These are phyloP conservation scores for Gossypium arboreum DNA, from an alignment of 345 rosid species.

Conservation along the genomic window DNA sequence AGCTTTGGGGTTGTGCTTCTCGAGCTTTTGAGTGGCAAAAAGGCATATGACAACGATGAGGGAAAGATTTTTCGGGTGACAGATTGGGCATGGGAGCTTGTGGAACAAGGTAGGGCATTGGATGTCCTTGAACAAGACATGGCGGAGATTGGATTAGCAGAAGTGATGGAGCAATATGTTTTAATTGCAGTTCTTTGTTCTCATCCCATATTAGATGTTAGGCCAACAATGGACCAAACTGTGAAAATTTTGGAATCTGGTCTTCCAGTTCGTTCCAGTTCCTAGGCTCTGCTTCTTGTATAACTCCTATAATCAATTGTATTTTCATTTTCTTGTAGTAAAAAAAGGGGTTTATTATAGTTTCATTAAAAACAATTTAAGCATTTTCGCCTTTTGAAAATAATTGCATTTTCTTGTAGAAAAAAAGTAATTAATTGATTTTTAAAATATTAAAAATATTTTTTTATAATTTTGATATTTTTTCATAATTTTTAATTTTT, in stretches of 20 bases:
- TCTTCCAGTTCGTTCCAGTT: neutral
- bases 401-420: no score
- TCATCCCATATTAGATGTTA: constrained; percentile 32
- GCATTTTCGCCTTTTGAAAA: no score
- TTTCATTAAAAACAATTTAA: no score
- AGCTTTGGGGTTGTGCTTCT: constrained; percentile 42
- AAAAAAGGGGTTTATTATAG: no score
- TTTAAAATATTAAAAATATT: no score
- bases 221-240: constrained; percentile 42
- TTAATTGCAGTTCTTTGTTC: constrained; percentile 30
- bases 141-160: constrained; percentile 18
- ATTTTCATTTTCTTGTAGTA: neutral
- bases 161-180: constrained; percentile 35
- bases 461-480: no score
- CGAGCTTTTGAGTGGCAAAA: constrained; percentile 43
- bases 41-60: constrained; percentile 25
- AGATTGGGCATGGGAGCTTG: constrained; percentile 40
- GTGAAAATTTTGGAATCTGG: constrained; percentile 31
- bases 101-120: constrained; percentile 29
- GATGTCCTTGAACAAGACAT: constrained; percentile 32
- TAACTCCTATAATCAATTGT: neutral
- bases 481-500: no score
- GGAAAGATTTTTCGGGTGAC: constrained; percentile 26
- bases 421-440: no score
- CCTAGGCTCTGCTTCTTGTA: neutral